Conservation (phyloP, 768 basidiomycete species). For the Collybiopsis luxurians region DNA sequence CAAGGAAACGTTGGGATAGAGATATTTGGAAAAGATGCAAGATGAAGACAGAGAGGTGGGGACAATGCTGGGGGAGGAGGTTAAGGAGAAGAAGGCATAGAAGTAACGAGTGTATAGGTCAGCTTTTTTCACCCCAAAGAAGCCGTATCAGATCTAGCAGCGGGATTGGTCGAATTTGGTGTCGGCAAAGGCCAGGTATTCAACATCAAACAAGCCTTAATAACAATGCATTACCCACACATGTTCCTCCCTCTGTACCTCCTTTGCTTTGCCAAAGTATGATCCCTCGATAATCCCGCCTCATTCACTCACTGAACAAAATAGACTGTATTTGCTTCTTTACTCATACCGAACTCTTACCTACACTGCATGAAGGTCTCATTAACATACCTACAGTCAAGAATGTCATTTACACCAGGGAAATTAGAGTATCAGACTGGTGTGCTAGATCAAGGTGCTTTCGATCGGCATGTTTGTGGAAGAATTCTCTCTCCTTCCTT, state of each 20-base stretch:
- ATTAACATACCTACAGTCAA: constrained; percentile 72
- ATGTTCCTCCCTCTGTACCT: constrained; percentile 72
- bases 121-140: too few relatives aligned
- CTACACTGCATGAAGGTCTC: constrained; percentile 71
- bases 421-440: too few relatives aligned
- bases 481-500: too few relatives aligned
- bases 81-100: too few relatives aligned
- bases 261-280: constrained; percentile 95
- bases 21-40: too few relatives aligned
- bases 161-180: constrained; percentile 71
- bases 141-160: constrained; percentile 59
- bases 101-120: too few relatives aligned
- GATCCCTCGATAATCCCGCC: constrained; percentile 87
- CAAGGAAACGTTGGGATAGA: too few relatives aligned
- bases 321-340: constrained; percentile 74
- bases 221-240: constrained; percentile 90
- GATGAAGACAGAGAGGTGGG: too few relatives aligned
- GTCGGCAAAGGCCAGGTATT: constrained; percentile 70
- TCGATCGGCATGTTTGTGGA: too few relatives aligned
- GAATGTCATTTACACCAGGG: constrained; percentile 86
- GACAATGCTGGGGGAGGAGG: too few relatives aligned
- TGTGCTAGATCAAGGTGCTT: constrained; percentile 61
- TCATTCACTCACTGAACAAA: constrained; percentile 87
- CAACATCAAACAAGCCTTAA: constrained; percentile 89
- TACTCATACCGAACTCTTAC: constrained; percentile 90